A percentile compares a stretch with the other conserved stretches of the same genome.
These are phyloP conservation scores for Hymenoscyphus albidus DNA, from an alignment of 2,329 filamentous ascomycete species.

Conservation along the genomic window DNA sequence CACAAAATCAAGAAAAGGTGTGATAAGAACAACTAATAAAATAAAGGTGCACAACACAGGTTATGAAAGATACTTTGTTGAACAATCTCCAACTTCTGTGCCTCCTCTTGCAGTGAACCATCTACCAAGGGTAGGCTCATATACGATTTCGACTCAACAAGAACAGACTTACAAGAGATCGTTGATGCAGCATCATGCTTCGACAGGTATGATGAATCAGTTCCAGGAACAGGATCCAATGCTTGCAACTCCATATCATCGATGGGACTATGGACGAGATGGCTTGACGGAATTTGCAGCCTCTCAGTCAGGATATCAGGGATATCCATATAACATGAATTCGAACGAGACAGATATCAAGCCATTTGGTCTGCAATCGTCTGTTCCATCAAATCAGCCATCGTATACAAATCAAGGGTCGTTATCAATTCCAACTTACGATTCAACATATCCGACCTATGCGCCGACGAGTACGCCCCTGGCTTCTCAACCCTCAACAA, in stretches of 20 bases:
- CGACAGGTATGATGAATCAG: conserved; percentile 16
- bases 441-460: conserved; percentile 19
- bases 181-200: conserved; percentile 17
- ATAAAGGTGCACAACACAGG: conserved; percentile 20
- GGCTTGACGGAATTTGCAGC: conserved; percentile 26
- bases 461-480: conserved; percentile 14
- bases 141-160: conserved; percentile 19
- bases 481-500: conserved; percentile 9
- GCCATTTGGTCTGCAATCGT: conserved; percentile 3
- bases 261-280: conserved; percentile 19
- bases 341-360: conserved; percentile 9
- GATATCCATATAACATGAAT: conserved; percentile 13
- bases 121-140: conserved; percentile 14
- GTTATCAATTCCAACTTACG: not conserved
- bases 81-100: conserved; percentile 14
- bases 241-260: conserved; percentile 23
- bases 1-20: not conserved
- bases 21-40: conserved; percentile 16
- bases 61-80: conserved; percentile 24
- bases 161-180: conserved; percentile 9
- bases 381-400: not conserved
- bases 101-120: conserved; percentile 6
- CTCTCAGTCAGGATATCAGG: conserved; percentile 18
- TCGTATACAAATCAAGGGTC: not conserved
- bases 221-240: conserved; percentile 14